A percentile compares a stretch with the other conserved stretches of the same genome.
Evolutionary conservation across 192 early-diverging fungal genomes (phyloP).

Genomic region (Rhizophlyctis rosea): DNA sequence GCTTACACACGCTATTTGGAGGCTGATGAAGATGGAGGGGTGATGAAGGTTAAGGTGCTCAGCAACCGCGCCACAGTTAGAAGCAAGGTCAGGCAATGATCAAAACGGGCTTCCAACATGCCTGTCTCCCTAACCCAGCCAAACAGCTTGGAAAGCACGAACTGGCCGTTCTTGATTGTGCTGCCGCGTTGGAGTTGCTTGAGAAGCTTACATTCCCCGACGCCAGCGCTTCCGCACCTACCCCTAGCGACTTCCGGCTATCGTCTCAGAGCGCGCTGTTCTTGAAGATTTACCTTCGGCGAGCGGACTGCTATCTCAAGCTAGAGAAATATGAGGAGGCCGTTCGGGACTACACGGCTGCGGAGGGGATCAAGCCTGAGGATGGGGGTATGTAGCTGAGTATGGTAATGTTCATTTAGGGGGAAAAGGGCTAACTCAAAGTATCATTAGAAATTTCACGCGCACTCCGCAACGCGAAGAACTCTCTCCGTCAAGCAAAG

Average conservation of each 20-base stretch:
- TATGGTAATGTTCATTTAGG: conserved; percentile 1
- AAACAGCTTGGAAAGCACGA: conserved; percentile 47
- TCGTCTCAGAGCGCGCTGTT: conserved; percentile 53
- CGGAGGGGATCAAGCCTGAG: conserved; percentile 53
- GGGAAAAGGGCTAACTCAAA: conserved; percentile 7
- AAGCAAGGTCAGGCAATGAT: conserved; percentile 41
- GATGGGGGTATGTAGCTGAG: conserved; percentile 51
- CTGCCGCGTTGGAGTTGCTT: conserved; percentile 62
- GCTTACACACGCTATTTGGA: conserved; percentile 67
- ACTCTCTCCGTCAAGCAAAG: conserved; percentile 65
- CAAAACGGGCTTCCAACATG: background rate
- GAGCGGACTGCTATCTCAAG: conserved; percentile 73
- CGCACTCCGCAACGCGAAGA: conserved; percentile 59
- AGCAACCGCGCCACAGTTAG: conserved; percentile 74
- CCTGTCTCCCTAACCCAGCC: background rate
- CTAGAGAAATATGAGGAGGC: conserved; percentile 74
- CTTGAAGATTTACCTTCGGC: conserved; percentile 70
- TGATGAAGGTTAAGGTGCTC: conserved; percentile 64
- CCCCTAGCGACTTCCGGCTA: conserved; percentile 29
- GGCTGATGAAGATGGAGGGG: conserved; percentile 60
- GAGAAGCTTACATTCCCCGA: conserved; percentile 38
- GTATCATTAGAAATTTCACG: conserved; percentile 36
- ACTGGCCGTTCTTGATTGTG: conserved; percentile 60
- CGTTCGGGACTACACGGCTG: conserved; percentile 70
- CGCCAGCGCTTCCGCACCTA: conserved; percentile 9